These are phyloP conservation scores for Candida yuanshanica DNA, from an alignment of 805 yeast genomes.

Conservation along the genomic window DNA sequence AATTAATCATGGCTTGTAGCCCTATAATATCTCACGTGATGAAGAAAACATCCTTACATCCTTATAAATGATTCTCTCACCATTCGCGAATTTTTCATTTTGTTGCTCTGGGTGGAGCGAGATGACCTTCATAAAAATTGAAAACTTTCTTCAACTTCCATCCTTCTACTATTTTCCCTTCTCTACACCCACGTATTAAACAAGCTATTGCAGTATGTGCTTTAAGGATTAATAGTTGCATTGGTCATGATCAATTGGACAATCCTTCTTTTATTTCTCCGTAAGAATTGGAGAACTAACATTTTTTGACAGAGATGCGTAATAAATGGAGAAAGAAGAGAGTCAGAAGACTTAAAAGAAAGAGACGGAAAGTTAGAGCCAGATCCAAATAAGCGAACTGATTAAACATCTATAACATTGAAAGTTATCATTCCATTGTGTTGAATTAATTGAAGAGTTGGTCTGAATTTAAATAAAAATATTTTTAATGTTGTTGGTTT, in stretches of 20 bases:
- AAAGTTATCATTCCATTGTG: too few species aligned
- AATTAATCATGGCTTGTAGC: neutral
- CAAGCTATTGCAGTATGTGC: constrained; percentile 20
- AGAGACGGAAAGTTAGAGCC: constrained; percentile 99
- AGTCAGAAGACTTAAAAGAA: constrained; percentile 99
- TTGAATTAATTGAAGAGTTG: too few species aligned
- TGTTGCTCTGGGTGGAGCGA: too few species aligned
- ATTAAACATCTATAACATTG: constrained; percentile 7
- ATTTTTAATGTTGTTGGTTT: neutral
- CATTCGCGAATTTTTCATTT: neutral
- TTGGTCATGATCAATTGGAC: neutral
- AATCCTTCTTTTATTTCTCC: neutral
- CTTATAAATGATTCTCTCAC: constrained; percentile 5
- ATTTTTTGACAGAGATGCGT: constrained; percentile 54
- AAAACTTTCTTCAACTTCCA: constrained; percentile 15
- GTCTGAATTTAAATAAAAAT: neutral
- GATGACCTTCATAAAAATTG: constrained; percentile 6
- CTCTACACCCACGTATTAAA: constrained; percentile 18
- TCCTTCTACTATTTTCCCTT: constrained; percentile 8
- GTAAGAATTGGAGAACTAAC: constrained; percentile 8
- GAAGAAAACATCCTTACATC: constrained; percentile 3
- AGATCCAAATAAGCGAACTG: constrained; percentile 88
- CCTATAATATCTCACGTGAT: constrained; percentile 12
- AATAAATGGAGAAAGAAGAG: constrained; percentile 99
- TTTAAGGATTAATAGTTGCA: neutral